phyloP scores from a whole-genome alignment of 371 early-diverging fungal species.

The Mortierella sp. region DNA sequence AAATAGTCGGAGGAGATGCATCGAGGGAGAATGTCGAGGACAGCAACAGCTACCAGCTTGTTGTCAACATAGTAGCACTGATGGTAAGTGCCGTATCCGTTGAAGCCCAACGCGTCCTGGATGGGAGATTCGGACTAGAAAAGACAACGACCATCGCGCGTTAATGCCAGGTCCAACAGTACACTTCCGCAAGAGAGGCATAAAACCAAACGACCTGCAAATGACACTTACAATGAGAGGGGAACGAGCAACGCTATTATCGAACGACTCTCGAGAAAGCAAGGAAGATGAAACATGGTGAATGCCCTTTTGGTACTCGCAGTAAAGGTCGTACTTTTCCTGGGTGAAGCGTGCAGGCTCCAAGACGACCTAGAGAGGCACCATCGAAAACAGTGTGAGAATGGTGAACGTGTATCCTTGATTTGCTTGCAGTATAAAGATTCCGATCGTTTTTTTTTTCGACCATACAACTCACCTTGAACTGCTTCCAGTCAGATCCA shows the following conservation, averaged over 20 bases:
- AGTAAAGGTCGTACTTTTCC: constrained; percentile 84
- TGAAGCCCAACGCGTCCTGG: constrained; percentile 14
- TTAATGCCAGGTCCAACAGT: background rate
- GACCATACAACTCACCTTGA: constrained; percentile 17
- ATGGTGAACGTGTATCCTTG: background rate
- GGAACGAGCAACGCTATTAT: constrained; percentile 79
- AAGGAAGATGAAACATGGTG: constrained; percentile 79
- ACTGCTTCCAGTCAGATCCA: constrained; percentile 35
- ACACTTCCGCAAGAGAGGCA: background rate
- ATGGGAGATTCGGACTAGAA: constrained; percentile 21
- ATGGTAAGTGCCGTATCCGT: constrained; percentile 86
- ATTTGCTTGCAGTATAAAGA: constrained; percentile 22
- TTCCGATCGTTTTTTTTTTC: background rate
- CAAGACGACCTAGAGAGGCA: constrained; percentile 61
- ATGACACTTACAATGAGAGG: constrained; percentile 71
- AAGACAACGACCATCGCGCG: no score
- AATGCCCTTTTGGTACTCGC: constrained; percentile 85
- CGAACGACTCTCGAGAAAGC: constrained; percentile 69
- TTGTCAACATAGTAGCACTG: constrained; percentile 87
- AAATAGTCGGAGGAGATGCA: constrained; percentile 95
- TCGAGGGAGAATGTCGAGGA: constrained; percentile 90
- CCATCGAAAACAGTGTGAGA: background rate
- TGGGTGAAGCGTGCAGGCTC: constrained; percentile 76
- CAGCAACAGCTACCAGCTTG: constrained; percentile 85
- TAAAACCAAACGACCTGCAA: background rate